phyloP scores from a whole-genome alignment of 495 filamentous ascomycete species.

The Stereocaulon alpinum region DNA sequence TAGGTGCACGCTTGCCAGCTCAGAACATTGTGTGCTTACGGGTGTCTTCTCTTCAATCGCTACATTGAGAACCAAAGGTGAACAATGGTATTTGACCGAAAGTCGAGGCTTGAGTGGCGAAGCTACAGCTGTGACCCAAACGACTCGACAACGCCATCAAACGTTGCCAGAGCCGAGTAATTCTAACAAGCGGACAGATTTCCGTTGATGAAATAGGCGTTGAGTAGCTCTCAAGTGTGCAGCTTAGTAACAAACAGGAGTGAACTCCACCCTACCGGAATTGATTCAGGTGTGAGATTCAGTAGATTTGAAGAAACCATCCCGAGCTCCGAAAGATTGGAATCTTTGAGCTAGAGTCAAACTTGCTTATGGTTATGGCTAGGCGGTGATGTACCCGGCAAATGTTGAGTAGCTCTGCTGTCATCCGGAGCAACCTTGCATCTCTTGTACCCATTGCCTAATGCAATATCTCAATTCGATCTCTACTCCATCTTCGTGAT shows the following conservation, averaged over 20 bases:
- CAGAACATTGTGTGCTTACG: not conserved
- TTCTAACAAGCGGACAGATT: not conserved
- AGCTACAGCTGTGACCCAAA: not conserved
- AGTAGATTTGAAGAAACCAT: no score
- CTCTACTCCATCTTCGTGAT: conserved; percentile 57
- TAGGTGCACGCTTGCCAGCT: not conserved
- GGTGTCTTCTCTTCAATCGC: not conserved
- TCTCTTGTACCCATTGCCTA: conserved; percentile 33
- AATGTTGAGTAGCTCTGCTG: not conserved
- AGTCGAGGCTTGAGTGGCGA: not conserved
- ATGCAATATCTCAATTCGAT: conserved; percentile 39
- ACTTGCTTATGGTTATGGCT: no score
- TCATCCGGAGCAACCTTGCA: not conserved
- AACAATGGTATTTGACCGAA: not conserved
- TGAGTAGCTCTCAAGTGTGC: not conserved
- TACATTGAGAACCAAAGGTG: not conserved
- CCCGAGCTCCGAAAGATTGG: no score
- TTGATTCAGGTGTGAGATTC: not conserved
- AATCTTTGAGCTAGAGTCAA: no score
- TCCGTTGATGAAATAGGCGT: not conserved
- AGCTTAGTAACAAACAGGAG: not conserved
- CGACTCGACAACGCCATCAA: not conserved
- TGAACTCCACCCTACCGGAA: not conserved
- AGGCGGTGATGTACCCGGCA: not conserved
- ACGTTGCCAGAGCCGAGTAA: not conserved